These are phyloP conservation scores for Wickerhamiella galacta DNA, from an alignment of 805 yeast genomes.

Conservation along the genomic window DNA sequence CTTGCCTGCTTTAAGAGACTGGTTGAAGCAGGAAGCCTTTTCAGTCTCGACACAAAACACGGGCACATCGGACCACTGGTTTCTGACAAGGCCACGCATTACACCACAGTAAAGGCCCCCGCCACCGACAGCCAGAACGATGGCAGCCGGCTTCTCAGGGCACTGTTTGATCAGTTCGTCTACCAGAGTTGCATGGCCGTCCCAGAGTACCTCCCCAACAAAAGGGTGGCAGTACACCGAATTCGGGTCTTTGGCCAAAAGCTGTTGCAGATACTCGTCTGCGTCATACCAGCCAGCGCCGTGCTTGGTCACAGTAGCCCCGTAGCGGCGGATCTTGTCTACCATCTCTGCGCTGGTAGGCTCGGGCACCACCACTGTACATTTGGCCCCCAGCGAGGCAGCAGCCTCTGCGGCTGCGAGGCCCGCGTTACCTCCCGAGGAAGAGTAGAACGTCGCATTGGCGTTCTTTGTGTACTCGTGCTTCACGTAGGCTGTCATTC, in stretches of 20 bases:
- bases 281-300: constrained; percentile 62
- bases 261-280: constrained; percentile 60
- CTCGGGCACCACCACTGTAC: constrained; percentile 48
- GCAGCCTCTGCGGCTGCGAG: constrained; percentile 92
- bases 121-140: constrained; percentile 85
- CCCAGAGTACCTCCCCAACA: constrained; percentile 82
- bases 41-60: constrained; percentile 37
- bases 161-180: constrained; percentile 74
- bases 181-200: constrained; percentile 90
- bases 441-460: constrained; percentile 41
- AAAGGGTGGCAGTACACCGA: constrained; percentile 85
- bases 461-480: constrained; percentile 29
- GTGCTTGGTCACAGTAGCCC: constrained; percentile 40
- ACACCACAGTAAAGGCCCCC: constrained; percentile 83
- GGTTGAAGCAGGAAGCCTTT: constrained; percentile 23
- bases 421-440: constrained; percentile 88
- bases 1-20: constrained; percentile 31
- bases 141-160: constrained; percentile 56
- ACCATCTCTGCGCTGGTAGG: constrained; percentile 31
- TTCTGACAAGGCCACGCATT: constrained; percentile 56
- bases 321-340: constrained; percentile 28
- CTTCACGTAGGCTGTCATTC: constrained; percentile 9
- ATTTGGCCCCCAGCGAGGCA: constrained; percentile 34
- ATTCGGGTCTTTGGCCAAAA: constrained; percentile 67
- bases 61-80: constrained; percentile 20